These are phyloP conservation scores for Candida ulmi DNA, from an alignment of 805 yeast genomes.

Conservation along the genomic window DNA sequence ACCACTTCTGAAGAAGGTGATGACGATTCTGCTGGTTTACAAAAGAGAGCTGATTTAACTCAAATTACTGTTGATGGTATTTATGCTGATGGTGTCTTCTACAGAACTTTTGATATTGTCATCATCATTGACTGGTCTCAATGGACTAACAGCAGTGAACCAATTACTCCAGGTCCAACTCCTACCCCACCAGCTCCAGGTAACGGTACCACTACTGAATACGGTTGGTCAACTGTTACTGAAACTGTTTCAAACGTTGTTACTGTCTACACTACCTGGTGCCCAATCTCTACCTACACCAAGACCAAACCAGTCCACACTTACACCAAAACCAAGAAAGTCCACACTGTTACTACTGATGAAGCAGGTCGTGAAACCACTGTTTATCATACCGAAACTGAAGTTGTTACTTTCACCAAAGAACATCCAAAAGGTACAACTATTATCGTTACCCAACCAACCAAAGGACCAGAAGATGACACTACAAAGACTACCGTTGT, in stretches of 20 bases:
- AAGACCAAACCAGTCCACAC: neutral
- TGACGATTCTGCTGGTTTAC: too few species aligned
- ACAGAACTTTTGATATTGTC: neutral
- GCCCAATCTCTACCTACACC: conserved; percentile 8
- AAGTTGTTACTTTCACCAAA: too few species aligned
- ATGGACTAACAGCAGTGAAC: conserved; percentile 15
- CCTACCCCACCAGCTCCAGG: conserved; percentile 22
- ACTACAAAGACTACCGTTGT: too few species aligned
- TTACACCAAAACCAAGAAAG: neutral
- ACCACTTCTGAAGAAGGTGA: too few species aligned
- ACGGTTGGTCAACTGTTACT: conserved; percentile 21
- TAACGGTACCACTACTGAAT: conserved; percentile 15
- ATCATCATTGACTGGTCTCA: neutral
- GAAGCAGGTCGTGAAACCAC: neutral
- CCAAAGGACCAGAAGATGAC: too few species aligned
- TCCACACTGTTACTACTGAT: neutral
- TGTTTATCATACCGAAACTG: too few species aligned
- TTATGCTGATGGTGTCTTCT: too few species aligned
- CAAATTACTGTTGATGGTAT: too few species aligned
- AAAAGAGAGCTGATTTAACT: neutral
- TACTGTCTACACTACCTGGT: conserved; percentile 24
- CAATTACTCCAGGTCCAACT: conserved; percentile 14
- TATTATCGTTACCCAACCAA: too few species aligned
- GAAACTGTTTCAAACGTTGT: conserved; percentile 23
- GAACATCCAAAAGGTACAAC: too few species aligned